Conservation (phyloP, 495 filamentous ascomycete species). For the Neurospora tetraspora region DNA sequence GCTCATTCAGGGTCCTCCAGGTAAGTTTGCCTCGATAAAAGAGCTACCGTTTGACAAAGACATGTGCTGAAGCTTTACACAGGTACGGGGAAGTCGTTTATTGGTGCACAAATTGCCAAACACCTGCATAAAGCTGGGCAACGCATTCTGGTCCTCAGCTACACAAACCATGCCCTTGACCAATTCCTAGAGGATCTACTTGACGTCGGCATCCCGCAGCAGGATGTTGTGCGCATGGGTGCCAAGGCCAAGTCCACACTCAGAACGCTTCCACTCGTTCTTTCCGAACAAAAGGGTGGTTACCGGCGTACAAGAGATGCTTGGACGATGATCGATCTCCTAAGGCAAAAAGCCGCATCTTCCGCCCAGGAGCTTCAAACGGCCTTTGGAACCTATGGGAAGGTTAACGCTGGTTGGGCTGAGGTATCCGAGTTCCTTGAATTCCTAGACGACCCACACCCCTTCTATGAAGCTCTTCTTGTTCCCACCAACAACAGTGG, state of each 20-base stretch:
- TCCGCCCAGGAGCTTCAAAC: constrained; percentile 8
- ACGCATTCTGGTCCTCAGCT: constrained; percentile 51
- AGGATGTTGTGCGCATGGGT: constrained; percentile 58
- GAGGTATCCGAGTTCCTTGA: constrained; percentile 54
- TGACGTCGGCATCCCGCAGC: constrained; percentile 42
- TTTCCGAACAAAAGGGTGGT: constrained; percentile 34
- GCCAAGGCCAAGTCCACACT: constrained; percentile 41
- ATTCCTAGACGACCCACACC: constrained; percentile 42
- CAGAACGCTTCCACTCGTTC: constrained; percentile 35
- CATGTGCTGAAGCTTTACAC: neutral
- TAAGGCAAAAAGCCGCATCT: constrained; percentile 20
- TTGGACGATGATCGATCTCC: constrained; percentile 31
- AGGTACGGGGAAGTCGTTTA: constrained; percentile 77
- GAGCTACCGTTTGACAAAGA: neutral
- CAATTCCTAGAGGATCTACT: constrained; percentile 65
- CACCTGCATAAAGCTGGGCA: constrained; percentile 40
- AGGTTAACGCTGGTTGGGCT: constrained; percentile 6
- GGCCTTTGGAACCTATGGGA: constrained; percentile 1
- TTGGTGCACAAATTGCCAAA: constrained; percentile 59
- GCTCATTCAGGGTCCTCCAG: constrained; percentile 69
- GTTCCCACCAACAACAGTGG: constrained; percentile 34
- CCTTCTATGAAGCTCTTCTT: constrained; percentile 48
- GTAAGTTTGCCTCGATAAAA: constrained; percentile 26
- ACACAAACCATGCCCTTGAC: constrained; percentile 66
- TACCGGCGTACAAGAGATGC: constrained; percentile 18